These are phyloP conservation scores for Collariella sp. DNA, from an alignment of 495 filamentous ascomycete genomes.

Conservation along the genomic window DNA sequence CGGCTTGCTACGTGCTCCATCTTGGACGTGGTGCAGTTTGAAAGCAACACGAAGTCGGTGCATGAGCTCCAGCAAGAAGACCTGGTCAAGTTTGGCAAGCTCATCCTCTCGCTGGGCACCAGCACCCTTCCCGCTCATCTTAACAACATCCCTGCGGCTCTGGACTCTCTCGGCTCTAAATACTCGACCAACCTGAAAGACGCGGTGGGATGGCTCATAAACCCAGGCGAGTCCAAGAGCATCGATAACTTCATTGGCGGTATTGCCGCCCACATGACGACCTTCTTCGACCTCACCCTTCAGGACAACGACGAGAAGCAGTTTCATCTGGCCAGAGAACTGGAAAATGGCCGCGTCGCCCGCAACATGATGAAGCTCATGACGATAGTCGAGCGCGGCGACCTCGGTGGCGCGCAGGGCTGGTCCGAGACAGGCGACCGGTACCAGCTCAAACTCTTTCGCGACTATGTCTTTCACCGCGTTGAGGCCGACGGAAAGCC, in stretches of 20 bases:
- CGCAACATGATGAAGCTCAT: conserved; percentile 78
- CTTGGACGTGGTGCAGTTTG: conserved; percentile 76
- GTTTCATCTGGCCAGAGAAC: conserved; percentile 59
- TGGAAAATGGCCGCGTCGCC: conserved; percentile 84
- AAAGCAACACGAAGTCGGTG: conserved; percentile 49
- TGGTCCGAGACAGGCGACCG: conserved; percentile 88
- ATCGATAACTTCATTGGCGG: conserved; percentile 70
- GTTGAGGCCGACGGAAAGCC: conserved; percentile 76
- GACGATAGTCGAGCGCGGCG: conserved; percentile 79
- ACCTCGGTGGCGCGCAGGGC: conserved; percentile 60
- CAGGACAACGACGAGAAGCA: conserved; percentile 59
- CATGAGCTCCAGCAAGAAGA: conserved; percentile 80
- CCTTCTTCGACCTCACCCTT: conserved; percentile 62
- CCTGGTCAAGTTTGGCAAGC: conserved; percentile 72
- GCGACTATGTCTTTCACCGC: conserved; percentile 95
- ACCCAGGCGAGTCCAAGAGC: conserved; percentile 46
- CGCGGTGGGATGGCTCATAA: conserved; percentile 67
- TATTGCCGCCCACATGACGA: conserved; percentile 63
- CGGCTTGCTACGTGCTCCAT: conserved; percentile 84
- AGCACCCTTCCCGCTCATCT: conserved; percentile 46
- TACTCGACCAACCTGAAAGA: conserved; percentile 70
- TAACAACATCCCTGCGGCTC: conserved; percentile 48
- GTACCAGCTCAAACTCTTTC: conserved; percentile 87
- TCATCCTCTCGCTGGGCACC: conserved; percentile 70
- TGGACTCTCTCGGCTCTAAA: conserved; percentile 62